These are phyloP conservation scores for Neonectria neomacrospora DNA, from an alignment of 2,329 filamentous ascomycete species.

Conservation along the genomic window DNA sequence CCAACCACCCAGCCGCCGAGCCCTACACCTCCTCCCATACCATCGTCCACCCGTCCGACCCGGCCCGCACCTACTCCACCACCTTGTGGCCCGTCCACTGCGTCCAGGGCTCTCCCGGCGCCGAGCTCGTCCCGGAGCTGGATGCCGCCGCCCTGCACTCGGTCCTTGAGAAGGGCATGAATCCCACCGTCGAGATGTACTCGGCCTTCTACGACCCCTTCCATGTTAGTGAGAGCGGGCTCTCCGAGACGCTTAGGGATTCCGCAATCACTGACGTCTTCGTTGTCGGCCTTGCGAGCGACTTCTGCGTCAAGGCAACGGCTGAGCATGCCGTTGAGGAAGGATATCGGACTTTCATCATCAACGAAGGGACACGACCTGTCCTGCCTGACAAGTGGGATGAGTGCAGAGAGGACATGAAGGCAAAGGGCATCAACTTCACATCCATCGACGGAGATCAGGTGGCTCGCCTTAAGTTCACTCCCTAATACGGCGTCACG, in stretches of 20 bases:
- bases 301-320: constrained; percentile 88
- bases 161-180: constrained; percentile 81
- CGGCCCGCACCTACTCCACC: constrained; percentile 70
- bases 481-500: constrained; percentile 3
- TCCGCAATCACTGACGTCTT: constrained; percentile 80
- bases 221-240: constrained; percentile 69
- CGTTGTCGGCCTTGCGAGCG: constrained; percentile 85
- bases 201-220: constrained; percentile 90
- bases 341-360: constrained; percentile 80
- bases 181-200: constrained; percentile 88
- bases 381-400: constrained; percentile 74
- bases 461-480: constrained; percentile 38
- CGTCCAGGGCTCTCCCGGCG: constrained; percentile 78
- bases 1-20: constrained; percentile 75
- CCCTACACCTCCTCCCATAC: constrained; percentile 74
- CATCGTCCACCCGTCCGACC: constrained; percentile 74
- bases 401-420: constrained; percentile 63
- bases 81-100: constrained; percentile 93
- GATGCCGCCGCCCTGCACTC: constrained; percentile 67
- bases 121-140: constrained; percentile 79
- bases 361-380: constrained; percentile 81
- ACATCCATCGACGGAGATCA: constrained; percentile 54
- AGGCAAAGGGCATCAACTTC: constrained; percentile 69
- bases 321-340: constrained; percentile 80
- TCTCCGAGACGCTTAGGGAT: constrained; percentile 67